Evolutionary conservation across 2,329 filamentous ascomycete genomes (phyloP), one percentile per base, ranked within the genome.

Genomic region (Alternaria arborescens): DNA sequence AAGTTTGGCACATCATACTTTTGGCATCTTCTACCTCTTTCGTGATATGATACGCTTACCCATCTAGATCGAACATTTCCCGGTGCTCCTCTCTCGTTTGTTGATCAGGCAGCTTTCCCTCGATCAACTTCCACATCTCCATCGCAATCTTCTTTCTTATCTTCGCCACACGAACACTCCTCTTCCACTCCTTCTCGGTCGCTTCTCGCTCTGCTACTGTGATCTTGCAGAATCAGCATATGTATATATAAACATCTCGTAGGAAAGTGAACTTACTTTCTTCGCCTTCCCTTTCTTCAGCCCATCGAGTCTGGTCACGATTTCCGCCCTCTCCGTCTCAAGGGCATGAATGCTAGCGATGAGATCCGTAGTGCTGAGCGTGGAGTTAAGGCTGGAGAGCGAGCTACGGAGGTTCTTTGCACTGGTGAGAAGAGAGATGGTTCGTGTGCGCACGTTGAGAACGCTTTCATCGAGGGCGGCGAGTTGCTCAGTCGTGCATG

Each of bases 351-450:
- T 79, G 7, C 73, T 72, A 16, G 77, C 61, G 8, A 81, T 78
- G 18, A 89, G 81, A 36, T 86, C 82, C 0, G 80, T 72, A 2
- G 85, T 82, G 16, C 85, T 83, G 16, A 87, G 81, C 11, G 81
- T 81, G 11, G 81, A 78, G 43, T 79, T 79, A 10, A 87, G 78
- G 1, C 79, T 74, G 6, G 79, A 76, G 41, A 87, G 79, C 4
- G 82, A 77, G 22, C 75, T 68, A 62, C 83, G 84, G n/a, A 85
- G 78, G 10, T 78, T 76, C 61, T 86, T 85, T 67, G 86, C 81
- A 16, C 80, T 77, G 8, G 73, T 67, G 61, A 81, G 83, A 18
- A 86, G 76, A 2, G 69, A 67, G 3, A 79, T 71, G 36, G 86
- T 81, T 18, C 80, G 73, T 5, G 80, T 76, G 53, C 81, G 81